Evolutionary conservation across 495 filamentous ascomycete genomes (phyloP), one percentile per base, ranked within the genome.

Genomic region (Collariella sp.): DNA sequence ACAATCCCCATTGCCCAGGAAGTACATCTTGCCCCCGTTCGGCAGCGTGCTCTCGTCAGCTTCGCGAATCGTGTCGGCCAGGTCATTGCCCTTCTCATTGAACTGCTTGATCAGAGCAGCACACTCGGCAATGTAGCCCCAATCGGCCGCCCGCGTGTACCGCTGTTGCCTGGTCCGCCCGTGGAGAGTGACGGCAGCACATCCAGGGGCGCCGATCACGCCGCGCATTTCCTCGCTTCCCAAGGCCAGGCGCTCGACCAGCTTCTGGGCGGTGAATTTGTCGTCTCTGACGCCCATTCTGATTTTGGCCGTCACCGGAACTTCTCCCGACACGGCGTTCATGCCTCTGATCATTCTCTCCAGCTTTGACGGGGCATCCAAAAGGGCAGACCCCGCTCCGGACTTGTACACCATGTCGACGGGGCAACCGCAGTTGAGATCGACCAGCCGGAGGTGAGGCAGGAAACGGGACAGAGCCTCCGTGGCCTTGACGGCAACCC

Each of bases 401-500:
- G 84, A 76, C 36, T 86, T 79, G 74, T 80, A 95, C 39, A 98
- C 83, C 50, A 95, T 78, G 58, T 98, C 91, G 62, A 98, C 96
- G 15, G 93, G 93, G 63, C 93, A 98, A 29, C 93, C 93, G 62
- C 91, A 96, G 71, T 98, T 98, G 54, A 98, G 70, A 63, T 98
- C 93, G 52, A 98, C 83, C 5, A 95, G 80, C 26, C 93, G 85
- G 10, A 97, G 76, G 61, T 88, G 75, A 3, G 93, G 91, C 36
- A 88, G 81, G 44, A 86, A 81, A 16, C 73, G 70, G 1, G 86
- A 84, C 42, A 98, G 72, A 24, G 86, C 74, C 64, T 98, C 91
- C 0, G 91, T 86, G 1, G 88, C 79, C 65, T 95, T 95, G 56
- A 93, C 71, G 5, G 87, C 93, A 20, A 86, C 75, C 82, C 88